phyloP scores from a whole-genome alignment of 768 basidiomycete genomes.

The Phylloporus rhodoxanthus region DNA sequence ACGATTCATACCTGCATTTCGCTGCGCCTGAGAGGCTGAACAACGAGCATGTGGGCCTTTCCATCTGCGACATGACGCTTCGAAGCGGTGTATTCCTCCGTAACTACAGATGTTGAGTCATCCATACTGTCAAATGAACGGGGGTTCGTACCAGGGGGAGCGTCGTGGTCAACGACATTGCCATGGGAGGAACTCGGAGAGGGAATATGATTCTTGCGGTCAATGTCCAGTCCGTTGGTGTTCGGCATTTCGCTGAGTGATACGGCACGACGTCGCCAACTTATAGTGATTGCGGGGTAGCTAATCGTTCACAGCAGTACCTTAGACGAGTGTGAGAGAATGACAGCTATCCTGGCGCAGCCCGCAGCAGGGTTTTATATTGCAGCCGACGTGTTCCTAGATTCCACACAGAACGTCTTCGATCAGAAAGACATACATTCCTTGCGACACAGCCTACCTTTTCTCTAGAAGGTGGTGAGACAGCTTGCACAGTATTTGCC shows the following conservation, averaged over 20 bases:
- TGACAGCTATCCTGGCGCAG: neutral
- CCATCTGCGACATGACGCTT: conserved; percentile 27
- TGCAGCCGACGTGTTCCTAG: neutral
- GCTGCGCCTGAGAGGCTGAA: conserved; percentile 78
- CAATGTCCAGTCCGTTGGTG: conserved; percentile 22
- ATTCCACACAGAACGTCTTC: neutral
- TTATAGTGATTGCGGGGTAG: conserved; percentile 11
- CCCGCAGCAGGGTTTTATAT: neutral
- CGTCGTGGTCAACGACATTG: conserved; percentile 71
- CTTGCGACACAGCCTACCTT: neutral
- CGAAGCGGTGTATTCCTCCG: conserved; percentile 45
- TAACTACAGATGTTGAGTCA: conserved; percentile 42
- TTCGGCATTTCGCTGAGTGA: conserved; percentile 20
- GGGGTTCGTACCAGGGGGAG: conserved; percentile 50
- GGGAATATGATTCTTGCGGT: conserved; percentile 51
- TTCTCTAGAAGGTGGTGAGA: neutral
- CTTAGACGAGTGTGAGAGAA: neutral
- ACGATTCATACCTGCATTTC: conserved; percentile 75
- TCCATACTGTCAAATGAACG: neutral
- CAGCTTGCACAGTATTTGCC: too few species aligned
- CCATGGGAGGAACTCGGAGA: conserved; percentile 37
- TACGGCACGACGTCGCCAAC: neutral
- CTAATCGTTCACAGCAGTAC: neutral
- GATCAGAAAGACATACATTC: neutral
- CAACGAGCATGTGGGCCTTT: conserved; percentile 53